phyloP scores from a whole-genome alignment of 176 grass and related monocot genomes.

The Eleusine indica region DNA sequence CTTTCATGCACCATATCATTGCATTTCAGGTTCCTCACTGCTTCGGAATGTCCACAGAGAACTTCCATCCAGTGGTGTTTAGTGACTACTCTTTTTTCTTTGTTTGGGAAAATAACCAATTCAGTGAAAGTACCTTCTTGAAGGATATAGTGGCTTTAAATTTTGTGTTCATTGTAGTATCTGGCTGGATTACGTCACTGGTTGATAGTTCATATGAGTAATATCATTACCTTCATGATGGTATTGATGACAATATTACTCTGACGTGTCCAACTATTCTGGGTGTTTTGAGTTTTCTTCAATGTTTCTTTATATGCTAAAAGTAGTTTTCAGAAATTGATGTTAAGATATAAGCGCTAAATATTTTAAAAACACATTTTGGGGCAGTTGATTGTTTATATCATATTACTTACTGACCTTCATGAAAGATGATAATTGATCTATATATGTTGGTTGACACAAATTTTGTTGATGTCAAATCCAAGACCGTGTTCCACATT shows the following conservation, averaged over 20 bases:
- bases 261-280: slow-evolving; percentile 1
- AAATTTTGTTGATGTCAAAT: neutral
- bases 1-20: slow-evolving; percentile 5
- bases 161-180: slow-evolving; percentile 67
- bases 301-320: slow-evolving; percentile 5
- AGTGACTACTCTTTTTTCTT: slow-evolving; percentile 33
- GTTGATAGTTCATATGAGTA: slow-evolving; percentile 97
- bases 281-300: slow-evolving; percentile 21
- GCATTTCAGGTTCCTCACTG: slow-evolving; percentile 60
- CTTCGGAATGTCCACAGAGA: slow-evolving; percentile 81
- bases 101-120: slow-evolving; percentile 8
- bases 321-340: neutral
- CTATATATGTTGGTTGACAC: slow-evolving; percentile 4
- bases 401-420: slow-evolving; percentile 19
- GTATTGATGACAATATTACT: slow-evolving; percentile 90
- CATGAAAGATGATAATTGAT: slow-evolving; percentile 16
- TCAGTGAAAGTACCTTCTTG: neutral
- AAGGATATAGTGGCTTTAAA: slow-evolving; percentile 27
- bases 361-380: neutral
- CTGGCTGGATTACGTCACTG: slow-evolving; percentile 70
- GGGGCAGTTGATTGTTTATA: slow-evolving; percentile 7
- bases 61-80: slow-evolving; percentile 85
- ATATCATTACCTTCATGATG: slow-evolving; percentile 89
- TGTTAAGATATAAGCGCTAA: neutral
- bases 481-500: neutral